Evolutionary conservation across 2,329 filamentous ascomycete species (phyloP), one percentile per base, ranked within the genome.

Genomic region (Zymoseptoria crescenta): DNA sequence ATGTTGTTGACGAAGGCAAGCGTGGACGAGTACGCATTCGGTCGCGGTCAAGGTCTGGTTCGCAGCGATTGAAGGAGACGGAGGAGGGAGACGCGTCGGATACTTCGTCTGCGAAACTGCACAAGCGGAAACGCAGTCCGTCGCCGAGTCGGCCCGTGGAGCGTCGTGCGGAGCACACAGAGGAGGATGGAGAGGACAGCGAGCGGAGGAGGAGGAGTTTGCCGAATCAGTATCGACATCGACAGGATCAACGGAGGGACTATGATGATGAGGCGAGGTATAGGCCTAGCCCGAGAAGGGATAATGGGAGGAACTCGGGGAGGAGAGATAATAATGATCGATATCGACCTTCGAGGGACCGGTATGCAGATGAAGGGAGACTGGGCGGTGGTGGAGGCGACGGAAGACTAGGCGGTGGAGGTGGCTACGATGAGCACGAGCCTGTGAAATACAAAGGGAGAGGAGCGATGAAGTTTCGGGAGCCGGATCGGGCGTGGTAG

Each of bases 401-500:
- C 29, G 62, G 63, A 2, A 60, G 66, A 48, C 59, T 66, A 9
- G 65, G 63, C 13, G 62, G 63, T 19, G 66, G 57, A 20, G 57
- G 57, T 28, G 60, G 56, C 9, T 64, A 63, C 20, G 63, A 65
- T 49, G 68, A 69, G 16, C 60, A 67, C n/a, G 72, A 67, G 50
- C 68, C 69, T 3, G 69, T 75, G 28, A 73, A 74, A 61, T 75
- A 74, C 66, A 75, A 75, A 58, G 74, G 74, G n/a, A 59, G 74
- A 50, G 74, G 74, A 19, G 68, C 69, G 35, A 76, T 76, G 74
- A 74, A 73, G 54, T 74, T 68, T 62, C 65, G 72, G 28, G 71
- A 73, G 57, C 65, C 68, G 19, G 64, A 62, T 16, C 55, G 63
- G 56, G 51, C 63, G 24, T 68, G 58, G 62, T 58, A 45, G 35